Base-by-base conservation (phyloP, 768 basidiomycete genomes). In the Suillus bovinus region DNA sequence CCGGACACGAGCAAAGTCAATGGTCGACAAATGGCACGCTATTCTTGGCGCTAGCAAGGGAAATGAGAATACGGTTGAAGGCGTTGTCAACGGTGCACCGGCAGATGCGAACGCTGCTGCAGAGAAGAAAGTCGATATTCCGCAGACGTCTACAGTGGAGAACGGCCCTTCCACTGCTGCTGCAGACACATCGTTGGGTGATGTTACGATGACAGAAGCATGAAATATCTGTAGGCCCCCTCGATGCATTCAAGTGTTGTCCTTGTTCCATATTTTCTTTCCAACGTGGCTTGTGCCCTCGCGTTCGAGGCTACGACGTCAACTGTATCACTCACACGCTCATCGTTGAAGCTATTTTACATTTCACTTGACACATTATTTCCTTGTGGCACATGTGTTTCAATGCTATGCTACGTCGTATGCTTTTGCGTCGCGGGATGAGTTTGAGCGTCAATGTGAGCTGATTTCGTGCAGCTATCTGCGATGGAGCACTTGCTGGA, bases 21-120 rank as follows among this genome's bases (percentile, higher is more conserved):
- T 85, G 52, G 81, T 85, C 65, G 73, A 78, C 50, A 80, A 80
- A 61, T 81, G 80, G 81, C 79, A 80, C 36, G 71, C 73, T 39
- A 76, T 76, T 61, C 64, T 76, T 22, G 75, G 74, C 42, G 70
- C 74, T 36, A 77, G 71, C 57, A 75, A 75, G 55, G 64, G 72
- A 59, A 66, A 47, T 50, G 75, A 77, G 63, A 74, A 68, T 29
- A 72, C 69, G 5, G 73, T 63, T 34, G 74, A 75, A 59, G 50
- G 64, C 33, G 55, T 41, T 36, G 53, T 73, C 38, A 75, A 74
- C 2, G 73, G 75, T 38, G 65, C 64, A 52, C 47, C 65, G 49
- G 65, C 59, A 41, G 73, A 75, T 24, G 59, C 33, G 14, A 67
- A 44, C 29, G 55, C 49, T 46, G 65, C 72, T 27, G 46, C 50